phyloP scores from a whole-genome alignment of 108 stramenopile genomes.

The Skeletonema grethae region DNA sequence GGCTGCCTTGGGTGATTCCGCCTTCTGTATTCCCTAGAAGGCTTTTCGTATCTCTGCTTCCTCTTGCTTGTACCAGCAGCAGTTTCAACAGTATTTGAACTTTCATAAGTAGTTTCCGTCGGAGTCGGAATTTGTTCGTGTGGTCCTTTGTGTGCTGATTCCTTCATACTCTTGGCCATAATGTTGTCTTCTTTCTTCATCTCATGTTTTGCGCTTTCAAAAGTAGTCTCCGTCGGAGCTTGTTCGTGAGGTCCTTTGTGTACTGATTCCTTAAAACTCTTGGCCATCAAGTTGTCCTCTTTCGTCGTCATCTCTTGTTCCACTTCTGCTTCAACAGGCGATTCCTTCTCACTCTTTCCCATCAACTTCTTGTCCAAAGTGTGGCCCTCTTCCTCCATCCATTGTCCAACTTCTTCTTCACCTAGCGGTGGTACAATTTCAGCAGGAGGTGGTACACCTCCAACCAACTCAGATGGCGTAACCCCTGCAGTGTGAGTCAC shows the following conservation, averaged over 20 bases:
- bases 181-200: neutral
- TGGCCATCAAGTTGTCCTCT: neutral
- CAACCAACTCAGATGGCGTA: too few relatives aligned
- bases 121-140: neutral
- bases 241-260: too few relatives aligned
- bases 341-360: too few relatives aligned
- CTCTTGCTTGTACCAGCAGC: neutral
- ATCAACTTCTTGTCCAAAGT: too few relatives aligned
- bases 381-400: neutral
- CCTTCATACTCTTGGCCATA: neutral
- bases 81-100: neutral
- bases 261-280: too few relatives aligned
- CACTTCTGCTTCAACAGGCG: neutral
- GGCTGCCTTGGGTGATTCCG: neutral
- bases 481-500: neutral
- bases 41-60: neutral
- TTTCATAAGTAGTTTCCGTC: neutral
- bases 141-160: neutral
- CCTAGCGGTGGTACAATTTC: too few relatives aligned
- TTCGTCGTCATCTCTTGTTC: neutral
- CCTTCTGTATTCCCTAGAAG: neutral
- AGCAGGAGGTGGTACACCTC: too few relatives aligned
- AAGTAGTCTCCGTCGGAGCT: too few relatives aligned
- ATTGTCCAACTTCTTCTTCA: too few relatives aligned
- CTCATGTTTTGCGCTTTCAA: neutral